A percentile compares a stretch with the other conserved stretches of the same genome.
Conservation (phyloP, 2,329 filamentous ascomycete genomes). For the Penicillium paneum region DNA sequence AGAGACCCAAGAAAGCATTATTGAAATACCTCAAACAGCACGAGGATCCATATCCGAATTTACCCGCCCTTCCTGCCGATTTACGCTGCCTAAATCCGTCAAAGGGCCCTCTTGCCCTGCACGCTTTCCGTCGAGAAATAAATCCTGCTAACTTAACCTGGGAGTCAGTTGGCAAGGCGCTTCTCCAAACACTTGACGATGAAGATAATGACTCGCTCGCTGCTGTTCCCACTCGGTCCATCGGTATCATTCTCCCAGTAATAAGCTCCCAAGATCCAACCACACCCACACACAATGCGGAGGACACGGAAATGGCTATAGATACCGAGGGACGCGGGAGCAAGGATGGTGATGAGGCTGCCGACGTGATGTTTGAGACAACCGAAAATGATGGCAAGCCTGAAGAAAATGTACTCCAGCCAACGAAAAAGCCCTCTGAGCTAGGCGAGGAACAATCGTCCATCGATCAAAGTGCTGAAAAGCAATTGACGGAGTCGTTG, state of each 20-base stretch:
- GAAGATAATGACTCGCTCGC: conserved; percentile 36
- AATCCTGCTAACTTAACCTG: conserved; percentile 40
- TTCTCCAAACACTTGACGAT: conserved; percentile 44
- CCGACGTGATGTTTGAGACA: conserved; percentile 16
- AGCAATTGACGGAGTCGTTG: conserved; percentile 38
- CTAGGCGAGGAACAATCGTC: conserved; percentile 32
- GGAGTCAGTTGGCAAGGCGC: conserved; percentile 49
- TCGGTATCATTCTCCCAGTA: conserved; percentile 44
- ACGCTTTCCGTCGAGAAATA: conserved; percentile 40
- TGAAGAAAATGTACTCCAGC: conserved; percentile 9
- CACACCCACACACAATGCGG: conserved; percentile 12
- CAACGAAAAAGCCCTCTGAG: conserved; percentile 17
- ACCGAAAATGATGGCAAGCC: conserved; percentile 10
- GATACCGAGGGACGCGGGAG: conserved; percentile 8
- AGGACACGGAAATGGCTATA: conserved; percentile 12
- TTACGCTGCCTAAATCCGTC: conserved; percentile 29
- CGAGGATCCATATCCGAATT: conserved; percentile 53
- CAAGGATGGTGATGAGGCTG: conserved; percentile 15
- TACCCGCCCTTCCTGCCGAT: conserved; percentile 37
- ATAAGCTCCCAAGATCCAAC: conserved; percentile 24
- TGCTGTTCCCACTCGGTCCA: conserved; percentile 37
- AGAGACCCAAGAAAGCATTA: conserved; percentile 51
- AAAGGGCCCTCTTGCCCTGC: conserved; percentile 37
- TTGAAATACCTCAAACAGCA: conserved; percentile 52
- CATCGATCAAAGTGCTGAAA: conserved; percentile 37